phyloP scores from a whole-genome alignment of 139 green algal species.

The Chlamydomonas incerta region DNA sequence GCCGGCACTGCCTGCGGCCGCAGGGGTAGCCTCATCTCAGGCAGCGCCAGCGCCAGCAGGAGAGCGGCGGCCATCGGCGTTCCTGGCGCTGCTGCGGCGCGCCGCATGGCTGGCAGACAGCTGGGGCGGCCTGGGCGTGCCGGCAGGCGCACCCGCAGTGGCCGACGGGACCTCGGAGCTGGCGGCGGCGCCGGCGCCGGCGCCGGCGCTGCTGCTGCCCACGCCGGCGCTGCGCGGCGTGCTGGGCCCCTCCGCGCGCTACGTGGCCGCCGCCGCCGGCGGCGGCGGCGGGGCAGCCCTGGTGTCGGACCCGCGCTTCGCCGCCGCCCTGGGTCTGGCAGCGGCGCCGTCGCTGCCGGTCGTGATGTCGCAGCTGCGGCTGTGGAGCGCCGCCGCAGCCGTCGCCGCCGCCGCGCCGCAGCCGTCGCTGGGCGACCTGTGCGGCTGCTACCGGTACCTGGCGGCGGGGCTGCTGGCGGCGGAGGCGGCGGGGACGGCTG shows the following conservation, averaged over 20 bases:
- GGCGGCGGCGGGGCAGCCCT: neutral
- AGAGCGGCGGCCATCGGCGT: neutral
- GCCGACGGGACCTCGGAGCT: neutral
- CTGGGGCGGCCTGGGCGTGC: conserved; percentile 6
- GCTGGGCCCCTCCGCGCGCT: conserved; percentile 1
- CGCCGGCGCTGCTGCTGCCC: neutral
- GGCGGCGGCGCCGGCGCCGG: neutral
- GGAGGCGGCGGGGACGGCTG: neutral
- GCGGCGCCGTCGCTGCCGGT: neutral
- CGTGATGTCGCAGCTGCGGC: conserved; percentile 3
- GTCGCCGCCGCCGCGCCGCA: too few relatives aligned
- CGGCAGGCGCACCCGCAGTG: neutral
- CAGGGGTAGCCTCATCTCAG: neutral
- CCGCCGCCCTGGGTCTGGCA: conserved; percentile 1
- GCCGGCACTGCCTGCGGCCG: too few relatives aligned
- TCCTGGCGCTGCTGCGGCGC: neutral
- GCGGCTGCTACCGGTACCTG: conserved; percentile 8
- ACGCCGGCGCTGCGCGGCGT: neutral
- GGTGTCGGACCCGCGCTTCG: neutral
- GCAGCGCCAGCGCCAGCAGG: neutral
- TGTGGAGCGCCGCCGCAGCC: conserved; percentile 1
- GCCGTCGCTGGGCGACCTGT: neutral
- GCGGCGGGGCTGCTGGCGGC: neutral
- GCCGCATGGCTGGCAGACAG: conserved; percentile 17
- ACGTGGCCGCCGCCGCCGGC: neutral